A percentile compares a stretch with the other conserved stretches of the same genome.
Evolutionary conservation across 352 stramenopile genomes (phyloP).

Genomic region (Globisporangium mamillatum): DNA sequence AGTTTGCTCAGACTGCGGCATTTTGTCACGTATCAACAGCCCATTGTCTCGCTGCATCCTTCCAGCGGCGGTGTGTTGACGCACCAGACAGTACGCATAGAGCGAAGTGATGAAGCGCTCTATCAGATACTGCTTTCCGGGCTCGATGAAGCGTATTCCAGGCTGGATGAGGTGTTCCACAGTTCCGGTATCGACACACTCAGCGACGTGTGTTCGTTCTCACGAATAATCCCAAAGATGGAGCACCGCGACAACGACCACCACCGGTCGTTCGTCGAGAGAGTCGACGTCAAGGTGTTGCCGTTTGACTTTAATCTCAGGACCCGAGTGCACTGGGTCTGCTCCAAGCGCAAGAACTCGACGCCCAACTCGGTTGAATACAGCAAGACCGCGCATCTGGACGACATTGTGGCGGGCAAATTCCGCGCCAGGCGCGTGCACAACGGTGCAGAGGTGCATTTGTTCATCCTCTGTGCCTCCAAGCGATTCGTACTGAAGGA

Average conservation of each 20-base stretch:
- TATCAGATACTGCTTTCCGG: background rate
- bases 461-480: background rate
- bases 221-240: background rate
- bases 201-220: background rate
- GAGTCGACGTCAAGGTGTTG: background rate
- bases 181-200: background rate
- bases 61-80: background rate
- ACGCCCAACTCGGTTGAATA: background rate
- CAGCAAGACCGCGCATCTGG: background rate
- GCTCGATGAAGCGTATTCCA: background rate
- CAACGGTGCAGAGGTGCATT: background rate
- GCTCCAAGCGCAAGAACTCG: constrained; percentile 3
- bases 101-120: background rate
- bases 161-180: background rate
- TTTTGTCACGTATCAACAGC: background rate
- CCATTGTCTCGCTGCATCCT: background rate
- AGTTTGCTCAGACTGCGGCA: background rate
- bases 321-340: background rate
- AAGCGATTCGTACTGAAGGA: background rate
- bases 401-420: background rate
- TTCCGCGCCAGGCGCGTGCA: background rate
- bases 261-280: constrained; percentile 4
- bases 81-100: background rate
- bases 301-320: constrained; percentile 6
- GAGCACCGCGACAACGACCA: background rate